Base-by-base conservation (phyloP, 2,329 filamentous ascomycete genomes). In the Balansia obtecta region DNA sequence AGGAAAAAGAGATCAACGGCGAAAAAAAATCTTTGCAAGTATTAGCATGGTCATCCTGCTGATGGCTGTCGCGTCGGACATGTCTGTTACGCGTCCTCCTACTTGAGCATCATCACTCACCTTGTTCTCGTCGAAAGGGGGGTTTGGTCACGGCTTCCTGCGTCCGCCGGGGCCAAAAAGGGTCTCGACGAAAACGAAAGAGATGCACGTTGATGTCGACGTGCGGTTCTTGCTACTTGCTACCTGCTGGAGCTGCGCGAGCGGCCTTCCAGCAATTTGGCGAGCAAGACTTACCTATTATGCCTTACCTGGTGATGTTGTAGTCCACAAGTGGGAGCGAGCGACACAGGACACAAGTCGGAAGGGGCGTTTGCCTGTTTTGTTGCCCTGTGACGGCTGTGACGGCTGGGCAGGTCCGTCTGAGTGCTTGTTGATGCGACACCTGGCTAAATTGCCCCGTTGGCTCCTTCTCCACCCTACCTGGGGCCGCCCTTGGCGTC, bases 331-430 rank as follows among this genome's bases (percentile, higher is more conserved):
- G 51, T 33, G 44, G 39, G 45, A 48, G 39, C 48, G 27, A 27
- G 22, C 22, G 22, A 27, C 22, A 27, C 22, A 27, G 22, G 48
- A 45, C 34, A 45, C 18, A 32, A 32, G 45, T 45, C 34, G 42
- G 38, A 47, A 50, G 53, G 52, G 37, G 43, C 37, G 50, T 52
- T 53, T 50, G 46, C 27, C 49, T 60, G 59, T 60, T 60, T 60
- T 60, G 57, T 60, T 60, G 57, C 57, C 59, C 56, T 54, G 58
- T 60, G 59, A 58, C 55, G 49, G 51, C 56, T 54, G 58, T 60
- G 59, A 58, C 55, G 49, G 51, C 34, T 37, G 34, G 34, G 34
- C 46, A 46, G 18, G 39, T 12, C 38, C 30, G 18, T 27, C 18
- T 39, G 37, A 12, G 34, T 37, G 18, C n/a, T 43, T 48, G 53